Base-by-base conservation (phyloP, 345 rosid species). In the Camelina laxa region DNA sequence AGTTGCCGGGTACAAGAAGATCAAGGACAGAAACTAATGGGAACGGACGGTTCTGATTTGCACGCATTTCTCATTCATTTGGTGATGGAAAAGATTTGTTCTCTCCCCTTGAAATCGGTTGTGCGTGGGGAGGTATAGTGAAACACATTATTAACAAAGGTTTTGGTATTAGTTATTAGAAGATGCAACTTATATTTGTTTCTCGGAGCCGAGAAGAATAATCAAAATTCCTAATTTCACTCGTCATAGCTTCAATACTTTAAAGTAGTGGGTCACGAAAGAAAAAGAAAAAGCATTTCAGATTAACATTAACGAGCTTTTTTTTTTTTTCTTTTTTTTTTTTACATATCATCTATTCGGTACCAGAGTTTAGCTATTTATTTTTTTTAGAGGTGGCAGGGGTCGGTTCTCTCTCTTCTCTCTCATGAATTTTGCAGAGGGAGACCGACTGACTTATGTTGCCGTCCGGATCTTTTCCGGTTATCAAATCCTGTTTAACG, bases 21-120 rank as follows among this genome's bases (percentile, higher is more conserved):
- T 39, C 69, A 8, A 67, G 69, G 1, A 50, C 47, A 1, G 69
- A 75, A 4, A 14, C 68, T 75, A 67, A 75, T 27, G 67, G 73
- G 22, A 60, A 67, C 10, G 47, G 68, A 60, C 61, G 36, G 15
- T 38, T 31, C 42, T 20, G 42, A 57, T 65, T 64, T 45, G 20
- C 33, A 48, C 6, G 57, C 47, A 27, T 30, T 14, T 33, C 60
- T 70, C 42, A 47, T 70, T 45, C 49, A 48, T 60, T 72, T 22
- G 60, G 15, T 50, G 20, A 60, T 48, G 41, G 41, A 60, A 49
- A 50, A 4, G 5, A 42, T 42, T 38, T 22, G 22, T 21, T 67
- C 22, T 4, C 21, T 35, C n/a, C 30, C 59, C 59, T 7, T 66
- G 35, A 49, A 63, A n/a, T 44, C n/a, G 15, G 10, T 44, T 49